phyloP scores from a whole-genome alignment of 1,284 basidiomycete species.

The Rhodofomes roseus region DNA sequence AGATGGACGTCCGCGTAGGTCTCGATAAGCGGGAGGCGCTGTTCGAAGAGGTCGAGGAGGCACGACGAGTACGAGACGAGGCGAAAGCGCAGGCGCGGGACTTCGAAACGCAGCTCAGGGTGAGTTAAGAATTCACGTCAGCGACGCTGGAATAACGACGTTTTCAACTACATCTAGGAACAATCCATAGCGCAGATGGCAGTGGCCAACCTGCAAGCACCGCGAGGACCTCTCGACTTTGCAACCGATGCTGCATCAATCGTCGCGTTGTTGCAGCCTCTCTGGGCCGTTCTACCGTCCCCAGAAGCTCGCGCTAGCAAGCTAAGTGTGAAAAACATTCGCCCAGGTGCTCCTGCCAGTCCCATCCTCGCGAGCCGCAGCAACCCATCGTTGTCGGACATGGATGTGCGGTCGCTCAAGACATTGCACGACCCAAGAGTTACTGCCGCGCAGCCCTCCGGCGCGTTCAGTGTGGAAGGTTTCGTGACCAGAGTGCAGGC shows the following conservation, averaged over 20 bases:
- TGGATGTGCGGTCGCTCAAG: constrained; percentile 78
- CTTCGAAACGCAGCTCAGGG: constrained; percentile 43
- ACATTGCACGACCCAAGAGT: constrained; percentile 54
- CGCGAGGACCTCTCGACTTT: constrained; percentile 35
- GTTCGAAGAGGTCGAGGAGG: constrained; percentile 52
- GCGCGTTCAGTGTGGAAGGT: constrained; percentile 61
- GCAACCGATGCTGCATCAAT: constrained; percentile 55
- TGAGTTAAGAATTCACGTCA: constrained; percentile 20
- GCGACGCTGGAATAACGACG: background rate
- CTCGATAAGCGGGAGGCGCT: constrained; percentile 47
- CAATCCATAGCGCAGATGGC: constrained; percentile 17
- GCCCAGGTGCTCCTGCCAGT: constrained; percentile 38
- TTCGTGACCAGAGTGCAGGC: constrained; percentile 76
- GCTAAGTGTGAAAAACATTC: constrained; percentile 48
- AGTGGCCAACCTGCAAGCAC: constrained; percentile 9
- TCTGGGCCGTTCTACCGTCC: constrained; percentile 82
- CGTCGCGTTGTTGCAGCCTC: constrained; percentile 57
- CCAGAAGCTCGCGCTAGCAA: constrained; percentile 71
- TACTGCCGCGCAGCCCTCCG: constrained; percentile 24
- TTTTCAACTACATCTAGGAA: constrained; percentile 14
- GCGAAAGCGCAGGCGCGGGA: constrained; percentile 42
- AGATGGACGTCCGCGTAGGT: constrained; percentile 45
- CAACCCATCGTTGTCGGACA: constrained; percentile 61
- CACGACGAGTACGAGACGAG: constrained; percentile 51
- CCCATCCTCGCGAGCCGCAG: constrained; percentile 31